Percentiles rank a stretch among this genome's conserved stretches.
phyloP scores from a whole-genome alignment of 768 basidiomycete genomes.

The Guyanaporus albipodus region DNA sequence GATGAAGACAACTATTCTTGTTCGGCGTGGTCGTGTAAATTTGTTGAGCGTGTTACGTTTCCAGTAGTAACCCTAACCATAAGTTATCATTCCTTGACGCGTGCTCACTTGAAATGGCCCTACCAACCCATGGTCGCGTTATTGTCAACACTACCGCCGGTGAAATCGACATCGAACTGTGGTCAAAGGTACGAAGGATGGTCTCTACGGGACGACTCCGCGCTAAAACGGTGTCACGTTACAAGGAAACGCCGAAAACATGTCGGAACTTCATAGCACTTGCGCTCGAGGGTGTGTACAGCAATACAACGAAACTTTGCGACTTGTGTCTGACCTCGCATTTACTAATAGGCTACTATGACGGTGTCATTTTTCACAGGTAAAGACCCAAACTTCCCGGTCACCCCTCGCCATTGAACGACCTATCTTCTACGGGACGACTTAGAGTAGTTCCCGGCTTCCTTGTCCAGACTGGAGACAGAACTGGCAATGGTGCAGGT shows the following conservation, averaged over 20 bases:
- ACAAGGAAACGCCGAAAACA: constrained; percentile 88
- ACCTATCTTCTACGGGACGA: too few relatives aligned
- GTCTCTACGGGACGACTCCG: not conserved
- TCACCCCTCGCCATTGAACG: too few relatives aligned
- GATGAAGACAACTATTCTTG: not conserved
- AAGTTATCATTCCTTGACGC: not conserved
- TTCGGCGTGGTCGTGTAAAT: not conserved
- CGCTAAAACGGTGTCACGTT: not conserved
- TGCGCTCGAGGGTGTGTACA: constrained; percentile 79
- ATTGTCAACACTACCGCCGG: constrained; percentile 87
- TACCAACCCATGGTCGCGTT: constrained; percentile 83
- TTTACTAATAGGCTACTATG: constrained; percentile 76
- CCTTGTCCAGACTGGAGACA: constrained; percentile 93
- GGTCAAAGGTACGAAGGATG: constrained; percentile 66
- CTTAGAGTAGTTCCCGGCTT: constrained; percentile 82
- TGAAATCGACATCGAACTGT: constrained; percentile 85
- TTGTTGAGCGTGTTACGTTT: not conserved
- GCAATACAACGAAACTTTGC: not conserved
- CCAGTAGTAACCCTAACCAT: constrained; percentile 23
- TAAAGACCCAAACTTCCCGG: constrained; percentile 26
- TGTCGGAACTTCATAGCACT: constrained; percentile 88
- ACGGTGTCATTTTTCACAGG: constrained; percentile 94
- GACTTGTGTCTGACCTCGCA: constrained; percentile 5
- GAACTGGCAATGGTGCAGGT: constrained; percentile 83
- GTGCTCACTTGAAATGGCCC: constrained; percentile 49